These are phyloP conservation scores for Rhizopogon vulgaris DNA, from an alignment of 768 basidiomycete genomes.

Conservation along the genomic window DNA sequence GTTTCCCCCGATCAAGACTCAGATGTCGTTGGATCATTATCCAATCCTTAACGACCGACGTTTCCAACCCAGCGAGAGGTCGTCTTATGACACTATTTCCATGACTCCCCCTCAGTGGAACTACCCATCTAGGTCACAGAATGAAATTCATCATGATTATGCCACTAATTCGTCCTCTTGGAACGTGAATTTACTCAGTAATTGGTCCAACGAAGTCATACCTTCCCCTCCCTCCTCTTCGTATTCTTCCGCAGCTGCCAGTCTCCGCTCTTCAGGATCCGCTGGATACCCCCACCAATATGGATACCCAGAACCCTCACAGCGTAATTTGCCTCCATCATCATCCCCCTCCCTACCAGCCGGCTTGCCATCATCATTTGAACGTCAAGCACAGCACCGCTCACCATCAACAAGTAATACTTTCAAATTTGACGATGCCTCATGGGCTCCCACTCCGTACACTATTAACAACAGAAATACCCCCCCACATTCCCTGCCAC, in stretches of 20 bases:
- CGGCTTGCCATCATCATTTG: constrained; percentile 11
- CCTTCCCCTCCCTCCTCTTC: constrained; percentile 17
- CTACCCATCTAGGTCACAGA: constrained; percentile 17
- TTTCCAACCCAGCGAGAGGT: constrained; percentile 22
- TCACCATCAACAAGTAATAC: constrained; percentile 9
- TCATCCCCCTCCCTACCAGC: constrained; percentile 12
- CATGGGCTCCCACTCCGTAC: constrained; percentile 26
- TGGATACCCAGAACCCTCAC: constrained; percentile 14
- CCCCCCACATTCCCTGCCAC: constrained; percentile 28
- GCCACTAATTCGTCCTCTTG: constrained; percentile 14
- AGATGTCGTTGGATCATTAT: constrained; percentile 29
- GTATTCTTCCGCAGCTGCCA: constrained; percentile 1
- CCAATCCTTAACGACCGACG: constrained; percentile 26
- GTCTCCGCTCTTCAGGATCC: constrained; percentile 21
- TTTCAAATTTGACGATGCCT: constrained; percentile 19
- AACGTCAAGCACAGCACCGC: constrained; percentile 11
- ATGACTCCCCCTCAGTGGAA: constrained; percentile 21
- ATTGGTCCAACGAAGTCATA: constrained; percentile 5
- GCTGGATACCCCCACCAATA: constrained; percentile 12
- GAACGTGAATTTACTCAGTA: constrained; percentile 11
- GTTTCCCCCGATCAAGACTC: constrained; percentile 7
- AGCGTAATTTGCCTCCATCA: constrained; percentile 13
- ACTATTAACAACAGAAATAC: constrained; percentile 28
- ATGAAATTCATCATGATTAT: constrained; percentile 12
- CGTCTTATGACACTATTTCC: constrained; percentile 11